Evolutionary conservation across 768 basidiomycete species (phyloP), one percentile per base, ranked within the genome.

Genomic region (Leccinum incarnatum): DNA sequence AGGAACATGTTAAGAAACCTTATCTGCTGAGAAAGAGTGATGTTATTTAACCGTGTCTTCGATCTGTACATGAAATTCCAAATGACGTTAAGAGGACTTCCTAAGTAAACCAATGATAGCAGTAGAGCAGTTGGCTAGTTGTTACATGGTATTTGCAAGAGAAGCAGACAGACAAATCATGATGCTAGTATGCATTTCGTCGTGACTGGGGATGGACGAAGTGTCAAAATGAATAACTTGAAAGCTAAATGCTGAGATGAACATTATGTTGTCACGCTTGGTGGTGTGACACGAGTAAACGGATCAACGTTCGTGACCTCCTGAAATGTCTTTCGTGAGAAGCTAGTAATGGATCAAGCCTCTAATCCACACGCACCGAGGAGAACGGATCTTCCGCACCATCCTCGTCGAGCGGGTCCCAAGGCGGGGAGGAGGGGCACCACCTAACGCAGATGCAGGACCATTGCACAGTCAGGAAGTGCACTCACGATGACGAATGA

Each of bases 371-470:
- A 52, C 67, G 51, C 23, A 68, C 67, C 9, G 52, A 34, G 36
- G 62, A 65, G 5, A 67, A 54, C 2, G 30, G 57, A 49, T 70
- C 71, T 36, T 71, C 64, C 2, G 5, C 53, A 8, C 69, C 69
- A 2, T 72, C 69, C 29, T 64, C 64, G 11, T 71, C 65, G 14
- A 71, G 64, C 1, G 69, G 69, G 3, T 67, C 62, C 69, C 71
- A 72, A 17, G 69, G 71, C 3, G 59, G 48, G 7, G 29, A 10
- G 29, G 57, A 64, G 19, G 37, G 27, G 52, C 34, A 51, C 69
- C 69, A 71, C 11, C 69, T 72, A 27, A 9, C 10, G 6, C 21
- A n/a, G 17, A 46, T n/a, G 12, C 17, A 34, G 5, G 29, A 19
- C n/a, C 12, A 3, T 21, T 6, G 14, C 27, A 62, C 48, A 59